These are phyloP conservation scores for Phaffomyces thermotolerans DNA, from an alignment of 805 yeast genomes.

Conservation along the genomic window DNA sequence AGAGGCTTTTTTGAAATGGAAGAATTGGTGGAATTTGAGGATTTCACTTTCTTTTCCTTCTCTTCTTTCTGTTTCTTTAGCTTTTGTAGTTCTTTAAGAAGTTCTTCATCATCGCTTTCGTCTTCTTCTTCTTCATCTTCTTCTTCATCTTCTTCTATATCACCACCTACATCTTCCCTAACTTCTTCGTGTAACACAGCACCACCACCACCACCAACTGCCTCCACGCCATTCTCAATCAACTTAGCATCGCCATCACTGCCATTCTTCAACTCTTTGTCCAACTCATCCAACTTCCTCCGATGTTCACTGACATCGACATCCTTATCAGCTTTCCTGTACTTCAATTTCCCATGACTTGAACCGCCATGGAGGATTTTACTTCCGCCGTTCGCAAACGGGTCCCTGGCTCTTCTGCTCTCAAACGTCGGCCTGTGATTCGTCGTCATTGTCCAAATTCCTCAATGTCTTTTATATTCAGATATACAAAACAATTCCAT, in stretches of 20 bases:
- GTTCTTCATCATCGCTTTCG: constrained; percentile 31
- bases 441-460: constrained; percentile 45
- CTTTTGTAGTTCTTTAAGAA: constrained; percentile 33
- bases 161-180: background rate
- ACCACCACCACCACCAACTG: background rate
- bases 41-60: constrained; percentile 13
- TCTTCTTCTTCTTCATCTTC: constrained; percentile 34
- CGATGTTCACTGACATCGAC: constrained; percentile 6
- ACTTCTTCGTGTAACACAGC: background rate
- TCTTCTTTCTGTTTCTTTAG: constrained; percentile 27
- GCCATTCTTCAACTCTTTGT: constrained; percentile 13
- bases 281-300: constrained; percentile 16
- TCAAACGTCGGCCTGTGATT: constrained; percentile 68
- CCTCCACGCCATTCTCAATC: background rate
- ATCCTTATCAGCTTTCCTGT: constrained; percentile 22
- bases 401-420: constrained; percentile 46
- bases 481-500: too few species aligned
- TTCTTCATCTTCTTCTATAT: constrained; percentile 28
- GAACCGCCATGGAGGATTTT: constrained; percentile 25
- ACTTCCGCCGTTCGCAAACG: constrained; percentile 17
- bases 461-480: too few species aligned
- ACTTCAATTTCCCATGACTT: constrained; percentile 47
- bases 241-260: constrained; percentile 5
- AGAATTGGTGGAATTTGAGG: constrained; percentile 9
- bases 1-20: constrained; percentile 2